Evolutionary conservation across 2,329 filamentous ascomycete genomes (phyloP), one percentile per base, ranked within the genome.

Genomic region (Ascochyta pisi): DNA sequence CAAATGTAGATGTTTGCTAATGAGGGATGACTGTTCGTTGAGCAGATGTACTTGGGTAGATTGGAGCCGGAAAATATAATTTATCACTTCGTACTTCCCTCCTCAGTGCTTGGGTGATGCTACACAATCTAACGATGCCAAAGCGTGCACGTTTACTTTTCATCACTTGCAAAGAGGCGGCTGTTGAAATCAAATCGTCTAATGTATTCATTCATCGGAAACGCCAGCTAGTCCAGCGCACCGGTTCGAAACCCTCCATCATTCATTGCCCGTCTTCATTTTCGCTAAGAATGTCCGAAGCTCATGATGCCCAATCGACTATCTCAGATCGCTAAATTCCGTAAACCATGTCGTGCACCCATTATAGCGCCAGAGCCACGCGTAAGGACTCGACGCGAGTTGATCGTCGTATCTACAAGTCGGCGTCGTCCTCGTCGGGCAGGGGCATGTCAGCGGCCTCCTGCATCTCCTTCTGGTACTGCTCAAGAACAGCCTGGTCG

Each of bases 381-480:
- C 40, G 43, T 47, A 37, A 41, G 57, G 63, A 57, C 52, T 54
- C 62, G 65, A 63, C 60, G 60, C 58, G 55, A 62, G 57, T 59
- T 61, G 49, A 59, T 65, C 60, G 63, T 60, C 59, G 39, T 71
- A 73, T 78, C 72, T 82, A 82, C 77, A 83, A 79, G 68, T 83
- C 81, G 66, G 91, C 87, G 70, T 96, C 94, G 66, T 96, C 91
- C 86, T 98, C 95, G 75, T 92, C 93, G 67, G 95, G 95, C 72
- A 99, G 91, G 73, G 95, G 92, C 87, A 90, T 87, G 63, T 84
- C 70, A 62, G 89, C 87, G 63, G 95, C 95, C 46, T 84, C 85
- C 60, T 86, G 80, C 91, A 99, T 96, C 84, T 99, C 95, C 80
- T 89, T 83, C 79, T 89, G 83, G 85, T 96, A 96, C 82, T 91